phyloP scores from a whole-genome alignment of 1,284 basidiomycete species.

The Papiliotrema laurentii region DNA sequence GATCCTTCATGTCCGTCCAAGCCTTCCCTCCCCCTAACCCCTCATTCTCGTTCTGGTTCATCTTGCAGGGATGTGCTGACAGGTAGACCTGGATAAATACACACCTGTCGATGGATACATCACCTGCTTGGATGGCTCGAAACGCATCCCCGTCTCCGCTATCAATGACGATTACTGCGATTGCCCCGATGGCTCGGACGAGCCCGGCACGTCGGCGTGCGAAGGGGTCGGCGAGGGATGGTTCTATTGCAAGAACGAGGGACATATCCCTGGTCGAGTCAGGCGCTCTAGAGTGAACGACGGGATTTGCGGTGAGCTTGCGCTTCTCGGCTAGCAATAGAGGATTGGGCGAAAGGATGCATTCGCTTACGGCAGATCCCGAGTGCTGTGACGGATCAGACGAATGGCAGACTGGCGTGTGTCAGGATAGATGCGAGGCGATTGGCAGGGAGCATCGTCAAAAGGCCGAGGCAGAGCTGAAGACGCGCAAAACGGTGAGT shows the following conservation, averaged over 20 bases:
- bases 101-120: conserved; percentile 19
- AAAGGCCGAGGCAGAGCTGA: conserved; percentile 64
- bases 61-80: neutral
- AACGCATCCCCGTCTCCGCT: conserved; percentile 58
- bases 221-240: conserved; percentile 52
- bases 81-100: conserved; percentile 25
- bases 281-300: conserved; percentile 84
- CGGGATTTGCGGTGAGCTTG: conserved; percentile 78
- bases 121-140: conserved; percentile 40
- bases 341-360: neutral
- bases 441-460: conserved; percentile 67
- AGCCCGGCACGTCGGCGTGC: conserved; percentile 90
- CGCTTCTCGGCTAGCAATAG: neutral
- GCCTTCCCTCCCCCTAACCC: neutral
- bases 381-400: conserved; percentile 99
- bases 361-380: conserved; percentile 56
- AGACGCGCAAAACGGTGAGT: conserved; percentile 73
- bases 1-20: conserved; percentile 24
- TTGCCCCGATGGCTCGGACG: conserved; percentile 87
- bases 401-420: conserved; percentile 66
- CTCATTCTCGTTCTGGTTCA: neutral
- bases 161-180: conserved; percentile 96
- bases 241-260: conserved; percentile 86
- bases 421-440: conserved; percentile 71
- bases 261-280: conserved; percentile 77